Conservation (phyloP, 139 green algal species). For the Zygnema cylindricum region DNA sequence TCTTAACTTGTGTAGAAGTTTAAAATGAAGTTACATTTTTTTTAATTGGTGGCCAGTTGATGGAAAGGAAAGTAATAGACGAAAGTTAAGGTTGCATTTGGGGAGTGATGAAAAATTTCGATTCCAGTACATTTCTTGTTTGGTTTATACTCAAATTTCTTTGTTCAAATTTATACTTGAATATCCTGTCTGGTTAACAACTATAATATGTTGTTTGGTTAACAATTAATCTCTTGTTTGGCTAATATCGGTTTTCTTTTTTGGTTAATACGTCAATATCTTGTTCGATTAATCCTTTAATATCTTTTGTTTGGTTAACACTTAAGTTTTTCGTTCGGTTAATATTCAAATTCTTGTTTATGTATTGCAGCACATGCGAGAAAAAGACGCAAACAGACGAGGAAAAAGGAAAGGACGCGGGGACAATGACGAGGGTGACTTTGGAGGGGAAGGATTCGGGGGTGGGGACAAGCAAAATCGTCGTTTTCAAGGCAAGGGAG, state of each 20-base stretch:
- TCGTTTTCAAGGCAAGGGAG: background rate
- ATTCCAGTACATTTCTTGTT: too few species aligned
- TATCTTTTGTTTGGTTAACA: background rate
- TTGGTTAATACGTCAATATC: constrained; percentile 4
- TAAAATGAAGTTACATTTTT: too few species aligned
- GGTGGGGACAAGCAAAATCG: background rate
- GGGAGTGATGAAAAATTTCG: too few species aligned
- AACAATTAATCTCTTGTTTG: constrained; percentile 8
- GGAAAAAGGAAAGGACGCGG: constrained; percentile 33
- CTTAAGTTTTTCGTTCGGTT: background rate
- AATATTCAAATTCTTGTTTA: background rate
- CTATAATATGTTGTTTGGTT: too few species aligned
- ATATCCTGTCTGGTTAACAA: too few species aligned
- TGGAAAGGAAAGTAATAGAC: too few species aligned
- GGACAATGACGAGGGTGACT: constrained; percentile 28
- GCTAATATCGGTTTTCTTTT: background rate
- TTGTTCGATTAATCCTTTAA: too few species aligned
- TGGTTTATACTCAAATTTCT: too few species aligned
- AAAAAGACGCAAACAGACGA: constrained; percentile 37
- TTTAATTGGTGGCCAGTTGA: too few species aligned
- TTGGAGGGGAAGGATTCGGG: background rate
- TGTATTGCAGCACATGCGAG: constrained; percentile 31
- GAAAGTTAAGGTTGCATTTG: too few species aligned
- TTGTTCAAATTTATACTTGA: too few species aligned
- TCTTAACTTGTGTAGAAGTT: too few species aligned